Percentiles rank a stretch among this genome's conserved stretches.
phyloP scores from a whole-genome alignment of 164 flowering plant species.

The Vitis rupestris region DNA sequence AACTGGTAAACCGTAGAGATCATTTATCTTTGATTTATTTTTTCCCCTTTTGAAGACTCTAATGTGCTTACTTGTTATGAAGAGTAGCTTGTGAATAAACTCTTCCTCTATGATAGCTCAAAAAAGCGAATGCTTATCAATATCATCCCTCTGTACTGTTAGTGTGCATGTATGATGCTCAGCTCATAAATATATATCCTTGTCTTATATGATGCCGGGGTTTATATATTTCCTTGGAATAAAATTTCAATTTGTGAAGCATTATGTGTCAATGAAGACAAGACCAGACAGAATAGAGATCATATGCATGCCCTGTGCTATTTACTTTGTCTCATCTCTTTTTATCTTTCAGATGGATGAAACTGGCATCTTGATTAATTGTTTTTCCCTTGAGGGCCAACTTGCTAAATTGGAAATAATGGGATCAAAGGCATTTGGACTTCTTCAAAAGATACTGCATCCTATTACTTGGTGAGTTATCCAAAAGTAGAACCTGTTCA shows the following conservation, averaged over 20 bases:
- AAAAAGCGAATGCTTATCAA: no score
- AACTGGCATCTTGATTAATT: slow-evolving; percentile 36
- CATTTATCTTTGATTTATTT: neutral
- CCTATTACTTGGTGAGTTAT: slow-evolving; percentile 54
- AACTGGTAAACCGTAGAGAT: slow-evolving; percentile 37
- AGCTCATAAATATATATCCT: no score
- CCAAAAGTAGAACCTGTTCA: neutral
- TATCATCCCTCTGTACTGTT: no score
- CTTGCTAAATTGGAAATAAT: slow-evolving; percentile 72
- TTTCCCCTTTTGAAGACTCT: no score
- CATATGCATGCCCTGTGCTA: neutral
- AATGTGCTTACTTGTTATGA: no score
- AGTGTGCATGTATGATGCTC: no score
- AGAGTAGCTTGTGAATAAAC: no score
- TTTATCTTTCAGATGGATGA: slow-evolving; percentile 46
- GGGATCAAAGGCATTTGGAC: slow-evolving; percentile 58
- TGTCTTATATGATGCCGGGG: no score
- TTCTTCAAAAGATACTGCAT: slow-evolving; percentile 61
- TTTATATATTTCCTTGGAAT: no score
- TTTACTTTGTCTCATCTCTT: neutral
- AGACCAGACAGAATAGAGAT: neutral
- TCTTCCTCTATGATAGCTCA: no score
- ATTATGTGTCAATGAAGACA: no score
- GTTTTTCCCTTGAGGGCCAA: slow-evolving; percentile 63
- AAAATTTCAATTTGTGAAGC: no score